Evolutionary conservation across 2,329 filamentous ascomycete genomes (phyloP).

Genomic region (Claviceps sp.): DNA sequence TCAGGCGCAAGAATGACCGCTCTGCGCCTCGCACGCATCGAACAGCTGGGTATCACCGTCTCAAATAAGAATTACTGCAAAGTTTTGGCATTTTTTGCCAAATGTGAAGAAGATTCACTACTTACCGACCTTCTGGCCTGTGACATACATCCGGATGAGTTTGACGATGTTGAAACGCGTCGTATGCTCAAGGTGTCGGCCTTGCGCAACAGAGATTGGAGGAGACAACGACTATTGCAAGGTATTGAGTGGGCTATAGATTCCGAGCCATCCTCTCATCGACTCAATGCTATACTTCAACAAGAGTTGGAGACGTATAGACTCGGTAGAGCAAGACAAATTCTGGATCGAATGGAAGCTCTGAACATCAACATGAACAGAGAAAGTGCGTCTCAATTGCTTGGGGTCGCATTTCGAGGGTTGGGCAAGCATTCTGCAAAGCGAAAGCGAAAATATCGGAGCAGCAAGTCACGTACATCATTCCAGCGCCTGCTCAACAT

Average conservation of each 20-base stretch:
- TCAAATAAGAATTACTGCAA: conserved; percentile 50
- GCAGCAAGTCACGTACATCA: not conserved
- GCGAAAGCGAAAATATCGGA: not conserved
- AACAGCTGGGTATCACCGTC: conserved; percentile 47
- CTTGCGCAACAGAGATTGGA: conserved; percentile 21
- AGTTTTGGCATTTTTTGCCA: conserved; percentile 51
- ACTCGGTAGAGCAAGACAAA: conserved; percentile 12
- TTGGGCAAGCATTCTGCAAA: conserved; percentile 16
- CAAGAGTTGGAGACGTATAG: conserved; percentile 8
- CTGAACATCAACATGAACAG: conserved; percentile 16
- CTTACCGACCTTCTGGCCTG: conserved; percentile 31
- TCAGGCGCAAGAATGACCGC: conserved; percentile 40
- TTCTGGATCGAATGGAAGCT: conserved; percentile 21
- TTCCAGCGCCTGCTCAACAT: conserved; percentile 14
- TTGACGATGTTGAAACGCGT: conserved; percentile 31
- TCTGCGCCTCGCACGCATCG: conserved; percentile 46
- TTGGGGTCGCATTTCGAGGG: conserved; percentile 14
- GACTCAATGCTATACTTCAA: conserved; percentile 13
- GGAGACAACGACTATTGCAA: conserved; percentile 29
- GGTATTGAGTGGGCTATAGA: conserved; percentile 23
- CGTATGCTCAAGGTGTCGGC: conserved; percentile 24
- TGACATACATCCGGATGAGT: conserved; percentile 43
- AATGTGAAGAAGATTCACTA: conserved; percentile 37
- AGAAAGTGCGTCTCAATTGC: conserved; percentile 13
- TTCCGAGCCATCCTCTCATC: conserved; percentile 9